A percentile compares a stretch with the other conserved stretches of the same genome.
Evolutionary conservation across 2,329 filamentous ascomycete genomes (phyloP).

Genomic region (Phoma sp.): DNA sequence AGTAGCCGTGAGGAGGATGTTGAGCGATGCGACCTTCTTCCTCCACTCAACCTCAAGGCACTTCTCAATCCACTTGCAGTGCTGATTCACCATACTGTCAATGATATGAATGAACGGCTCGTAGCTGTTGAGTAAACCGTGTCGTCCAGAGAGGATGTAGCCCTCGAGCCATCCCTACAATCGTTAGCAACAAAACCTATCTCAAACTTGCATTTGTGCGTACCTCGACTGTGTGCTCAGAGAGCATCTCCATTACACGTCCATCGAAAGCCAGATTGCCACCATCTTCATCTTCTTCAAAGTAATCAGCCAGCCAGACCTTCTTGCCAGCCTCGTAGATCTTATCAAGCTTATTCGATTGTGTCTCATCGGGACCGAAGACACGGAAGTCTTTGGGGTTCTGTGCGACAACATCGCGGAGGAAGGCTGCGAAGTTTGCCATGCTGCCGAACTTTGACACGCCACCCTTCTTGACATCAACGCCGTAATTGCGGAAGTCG

Average conservation of each 20-base stretch:
- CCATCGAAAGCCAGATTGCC: conserved; percentile 74
- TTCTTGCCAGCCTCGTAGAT: conserved; percentile 80
- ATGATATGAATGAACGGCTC: conserved; percentile 85
- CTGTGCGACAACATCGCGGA: conserved; percentile 70
- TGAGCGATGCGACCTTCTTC: conserved; percentile 74
- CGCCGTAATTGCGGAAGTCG: conserved; percentile 72
- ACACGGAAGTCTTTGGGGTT: conserved; percentile 76
- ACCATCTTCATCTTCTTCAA: conserved; percentile 77
- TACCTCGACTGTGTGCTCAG: conserved; percentile 78
- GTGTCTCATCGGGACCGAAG: conserved; percentile 81
- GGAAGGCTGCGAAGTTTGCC: conserved; percentile 71
- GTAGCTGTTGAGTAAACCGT: conserved; percentile 81
- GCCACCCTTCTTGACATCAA: conserved; percentile 68
- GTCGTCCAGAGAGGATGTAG: conserved; percentile 76
- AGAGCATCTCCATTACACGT: conserved; percentile 85
- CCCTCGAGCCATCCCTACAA: conserved; percentile 72
- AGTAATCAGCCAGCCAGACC: conserved; percentile 80
- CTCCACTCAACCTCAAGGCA: conserved; percentile 82
- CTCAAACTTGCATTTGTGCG: background rate
- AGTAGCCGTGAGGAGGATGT: conserved; percentile 79
- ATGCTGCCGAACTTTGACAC: conserved; percentile 68
- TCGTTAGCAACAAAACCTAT: conserved; percentile 14
- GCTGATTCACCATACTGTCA: conserved; percentile 85
- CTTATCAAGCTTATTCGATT: conserved; percentile 77
- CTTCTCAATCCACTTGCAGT: conserved; percentile 87